Base-by-base conservation (phyloP, 371 early-diverging fungal species). In the Cokeromyces recurvatus region DNA sequence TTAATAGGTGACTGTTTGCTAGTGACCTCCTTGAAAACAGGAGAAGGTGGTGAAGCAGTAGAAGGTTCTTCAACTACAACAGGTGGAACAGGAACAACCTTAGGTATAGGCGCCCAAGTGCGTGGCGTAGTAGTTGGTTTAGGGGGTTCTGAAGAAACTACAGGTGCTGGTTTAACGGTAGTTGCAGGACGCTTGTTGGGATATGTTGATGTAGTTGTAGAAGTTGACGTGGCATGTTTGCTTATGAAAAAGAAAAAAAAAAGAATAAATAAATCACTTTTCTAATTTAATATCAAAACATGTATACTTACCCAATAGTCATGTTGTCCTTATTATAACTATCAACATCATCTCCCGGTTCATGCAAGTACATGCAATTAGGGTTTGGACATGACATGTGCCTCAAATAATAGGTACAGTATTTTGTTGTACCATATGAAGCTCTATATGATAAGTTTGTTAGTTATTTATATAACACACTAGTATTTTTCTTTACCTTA, bases 371-470 rank as follows among this genome's bases (percentile, higher is more conserved):
- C 78, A 86, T 86, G 58, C 94, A 93, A 16, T 76, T 78, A 1
- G 84, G 78, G 48, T 87, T 90, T 48, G 83, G 87, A 62, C 94
- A 93, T 12, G 78, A 46, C 56, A 84, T 85, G 48, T 79, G 81
- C 24, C 86, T 78, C 42, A 93, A 60, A 53, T 84, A 93, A 57
- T 83, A 87, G 3, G 89, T 79, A 54, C 94, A 93, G 62, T 93
- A 93, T 61, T 91, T 91, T 23, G 92, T 93, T 6, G 92, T 90
- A 20, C 94, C 94, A 62, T 83, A 86, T 0, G 89, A 85, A 7
- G 91, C 92, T 38, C 90, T 74, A 46, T 1, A 3, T 29, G 12
- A 32, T 41, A 32, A 29, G 2, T 19, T 12, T 11, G 22, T 17
- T 24, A 6, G 14, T 0, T 25, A 15, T 3, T 16, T 40, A 7